These are phyloP conservation scores for Ilex aquifolium DNA, from an alignment of 257 asterid species.

Conservation along the genomic window DNA sequence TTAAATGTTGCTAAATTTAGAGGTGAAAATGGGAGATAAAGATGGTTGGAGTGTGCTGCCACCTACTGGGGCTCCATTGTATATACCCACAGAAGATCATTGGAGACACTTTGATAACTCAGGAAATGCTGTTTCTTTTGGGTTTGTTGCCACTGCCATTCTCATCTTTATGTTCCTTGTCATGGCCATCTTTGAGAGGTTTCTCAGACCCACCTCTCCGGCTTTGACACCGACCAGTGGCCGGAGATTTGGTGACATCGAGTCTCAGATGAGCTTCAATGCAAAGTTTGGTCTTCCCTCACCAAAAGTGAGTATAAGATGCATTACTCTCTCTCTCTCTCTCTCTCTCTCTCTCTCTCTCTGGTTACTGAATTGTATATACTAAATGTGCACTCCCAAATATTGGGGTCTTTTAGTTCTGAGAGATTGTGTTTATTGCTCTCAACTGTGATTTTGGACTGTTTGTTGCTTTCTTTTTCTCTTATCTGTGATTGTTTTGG, in stretches of 20 bases:
- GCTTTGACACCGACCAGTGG: constrained; percentile 33
- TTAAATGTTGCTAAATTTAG: not conserved
- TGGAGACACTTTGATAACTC: constrained; percentile 93
- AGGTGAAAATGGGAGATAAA: constrained; percentile 49
- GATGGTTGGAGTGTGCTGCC: constrained; percentile 64
- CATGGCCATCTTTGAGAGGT: constrained; percentile 88
- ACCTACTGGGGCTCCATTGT: constrained; percentile 57
- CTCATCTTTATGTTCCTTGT: constrained; percentile 89
- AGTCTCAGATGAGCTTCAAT: constrained; percentile 43
- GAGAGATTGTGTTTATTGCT: no score
- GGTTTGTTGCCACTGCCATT: constrained; percentile 91
- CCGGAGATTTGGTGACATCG: constrained; percentile 39
- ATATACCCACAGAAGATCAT: constrained; percentile 58
- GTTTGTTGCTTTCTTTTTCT: not conserved
- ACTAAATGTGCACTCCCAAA: no score
- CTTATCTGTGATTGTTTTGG: constrained; percentile 5
- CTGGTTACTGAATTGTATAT: no score
- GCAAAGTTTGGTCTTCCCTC: constrained; percentile 52
- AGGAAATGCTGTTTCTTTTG: constrained; percentile 80
- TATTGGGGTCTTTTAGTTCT: not conserved
- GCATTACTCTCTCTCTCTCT: no score
- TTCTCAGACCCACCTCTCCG: constrained; percentile 57
- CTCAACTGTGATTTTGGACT: no score
- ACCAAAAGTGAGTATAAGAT: constrained; percentile 52
- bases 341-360: no score